Base-by-base conservation (phyloP, 768 basidiomycete genomes). In the Dictyophora rubrovolvata region DNA sequence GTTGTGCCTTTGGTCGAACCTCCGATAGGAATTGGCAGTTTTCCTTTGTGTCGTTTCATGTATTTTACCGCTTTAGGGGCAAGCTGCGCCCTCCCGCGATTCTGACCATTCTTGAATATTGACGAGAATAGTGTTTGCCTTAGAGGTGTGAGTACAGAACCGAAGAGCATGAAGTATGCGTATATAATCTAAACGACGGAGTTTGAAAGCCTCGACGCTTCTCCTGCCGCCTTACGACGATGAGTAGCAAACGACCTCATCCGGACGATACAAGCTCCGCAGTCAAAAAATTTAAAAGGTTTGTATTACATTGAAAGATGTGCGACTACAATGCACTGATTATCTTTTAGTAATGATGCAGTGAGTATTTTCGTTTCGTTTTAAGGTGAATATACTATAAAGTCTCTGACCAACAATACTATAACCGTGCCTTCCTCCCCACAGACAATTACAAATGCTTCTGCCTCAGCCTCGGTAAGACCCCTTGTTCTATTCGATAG, bases 1-100 rank as follows among this genome's bases (percentile, higher is more conserved):
- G 92, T 92, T 4, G 96, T 94, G 20, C 95, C 96, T 68, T 92
- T 89, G 12, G 83, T 89, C 17, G 92, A 93, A 12, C 96, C 96
- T 56, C 95, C 96, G 33, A 72, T 84, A 1, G 90, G 90, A 54
- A 94, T 81, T 8, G 89, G 89, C 48, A 92, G 79, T 49, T 85
- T 79, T 54, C 93, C 94, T 70, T 96, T 96, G 74, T 95, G 93
- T 11, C 90, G 82, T 70, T 89, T 92, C 65, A 88, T 75, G 68
- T 89, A 85, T 70, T 91, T 86, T 60, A 92, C 85, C 61, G 85
- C 77, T 47, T 85, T 80, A 4, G 95, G 95, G 1, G 92, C 92
- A 23, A 97, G 83, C 63, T 86, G 82, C 36, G 76, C 70, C 35
- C 83, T 79, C 14, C 35, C 54, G 21, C 62, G 60, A 55, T 14